A percentile compares a stretch with the other conserved stretches of the same genome.
phyloP scores from a whole-genome alignment of 257 asterid genomes.

The Salvia miltiorrhiza region DNA sequence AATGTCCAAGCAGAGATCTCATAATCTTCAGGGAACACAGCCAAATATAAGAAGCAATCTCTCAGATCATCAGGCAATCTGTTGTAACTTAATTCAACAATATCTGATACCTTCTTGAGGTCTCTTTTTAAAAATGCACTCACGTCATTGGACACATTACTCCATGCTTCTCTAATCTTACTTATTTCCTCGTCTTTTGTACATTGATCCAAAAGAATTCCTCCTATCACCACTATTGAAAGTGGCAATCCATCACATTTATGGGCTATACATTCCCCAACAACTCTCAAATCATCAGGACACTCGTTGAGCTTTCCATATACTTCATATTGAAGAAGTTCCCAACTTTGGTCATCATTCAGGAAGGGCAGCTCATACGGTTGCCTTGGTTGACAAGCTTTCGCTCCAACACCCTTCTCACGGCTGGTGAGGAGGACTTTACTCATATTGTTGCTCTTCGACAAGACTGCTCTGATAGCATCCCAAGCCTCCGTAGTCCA shows the following conservation, averaged over 20 bases:
- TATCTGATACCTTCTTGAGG: constrained; percentile 9
- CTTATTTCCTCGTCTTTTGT: not conserved
- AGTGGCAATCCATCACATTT: constrained; percentile 6
- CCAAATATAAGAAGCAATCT: constrained; percentile 43
- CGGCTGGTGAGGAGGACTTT: constrained; percentile 49
- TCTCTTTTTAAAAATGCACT: constrained; percentile 5
- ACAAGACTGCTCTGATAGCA: constrained; percentile 20
- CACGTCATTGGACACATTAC: constrained; percentile 6
- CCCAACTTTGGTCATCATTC: constrained; percentile 29
- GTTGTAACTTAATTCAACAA: constrained; percentile 39
- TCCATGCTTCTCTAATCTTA: constrained; percentile 11
- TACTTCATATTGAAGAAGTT: constrained; percentile 34
- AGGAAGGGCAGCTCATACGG: constrained; percentile 29
- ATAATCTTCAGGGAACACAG: constrained; percentile 33
- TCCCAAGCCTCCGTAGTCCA: constrained; percentile 37
- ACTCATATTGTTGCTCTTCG: constrained; percentile 18
- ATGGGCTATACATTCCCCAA: constrained; percentile 29
- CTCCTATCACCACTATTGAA: constrained; percentile 35
- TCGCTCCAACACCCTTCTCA: constrained; percentile 20
- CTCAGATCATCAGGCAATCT: constrained; percentile 28
- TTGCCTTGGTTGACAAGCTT: constrained; percentile 24
- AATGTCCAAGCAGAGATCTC: constrained; percentile 36
- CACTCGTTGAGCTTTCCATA: constrained; percentile 15
- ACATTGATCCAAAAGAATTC: constrained; percentile 12
- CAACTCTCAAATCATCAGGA: constrained; percentile 1